phyloP scores from a whole-genome alignment of 177 flowering plant species.

The Tripterygium wilfordii region DNA sequence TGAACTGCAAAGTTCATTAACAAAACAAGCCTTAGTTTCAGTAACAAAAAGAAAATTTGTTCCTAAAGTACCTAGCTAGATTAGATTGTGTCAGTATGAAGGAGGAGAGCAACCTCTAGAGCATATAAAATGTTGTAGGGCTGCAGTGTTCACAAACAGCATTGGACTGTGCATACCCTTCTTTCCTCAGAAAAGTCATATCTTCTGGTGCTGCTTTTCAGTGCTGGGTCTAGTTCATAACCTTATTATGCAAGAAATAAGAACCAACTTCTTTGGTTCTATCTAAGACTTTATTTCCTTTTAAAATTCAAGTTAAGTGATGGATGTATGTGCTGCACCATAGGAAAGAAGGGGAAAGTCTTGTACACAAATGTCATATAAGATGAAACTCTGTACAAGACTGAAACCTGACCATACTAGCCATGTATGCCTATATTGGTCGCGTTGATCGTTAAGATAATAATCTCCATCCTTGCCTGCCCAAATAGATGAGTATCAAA shows the following conservation, averaged over 20 bases:
- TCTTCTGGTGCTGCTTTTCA: too few relatives aligned
- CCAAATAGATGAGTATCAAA: conserved; percentile 31
- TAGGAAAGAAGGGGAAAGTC: conserved; percentile 26
- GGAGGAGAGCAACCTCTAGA: too few relatives aligned
- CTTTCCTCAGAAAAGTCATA: conserved; percentile 7
- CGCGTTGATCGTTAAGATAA: conserved; percentile 24
- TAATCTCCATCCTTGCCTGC: conserved; percentile 40
- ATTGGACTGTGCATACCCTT: conserved; percentile 11
- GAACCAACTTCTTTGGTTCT: neutral
- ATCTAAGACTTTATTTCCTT: too few relatives aligned
- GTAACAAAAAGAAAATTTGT: too few relatives aligned
- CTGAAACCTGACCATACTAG: conserved; percentile 48
- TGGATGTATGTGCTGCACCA: neutral
- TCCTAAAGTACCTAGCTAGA: too few relatives aligned
- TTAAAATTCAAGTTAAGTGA: neutral
- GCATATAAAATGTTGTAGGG: neutral
- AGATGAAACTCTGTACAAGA: conserved; percentile 51
- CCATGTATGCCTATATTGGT: conserved; percentile 30
- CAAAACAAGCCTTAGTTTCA: conserved; percentile 1
- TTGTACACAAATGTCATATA: conserved; percentile 42
- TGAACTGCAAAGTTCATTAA: conserved; percentile 56
- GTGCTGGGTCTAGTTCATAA: too few relatives aligned
- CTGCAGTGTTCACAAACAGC: neutral
- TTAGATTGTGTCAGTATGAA: too few relatives aligned
- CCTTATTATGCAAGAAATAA: neutral